Conservation (phyloP, 192 early-diverging fungal species). For the Umbelopsis sp. region DNA sequence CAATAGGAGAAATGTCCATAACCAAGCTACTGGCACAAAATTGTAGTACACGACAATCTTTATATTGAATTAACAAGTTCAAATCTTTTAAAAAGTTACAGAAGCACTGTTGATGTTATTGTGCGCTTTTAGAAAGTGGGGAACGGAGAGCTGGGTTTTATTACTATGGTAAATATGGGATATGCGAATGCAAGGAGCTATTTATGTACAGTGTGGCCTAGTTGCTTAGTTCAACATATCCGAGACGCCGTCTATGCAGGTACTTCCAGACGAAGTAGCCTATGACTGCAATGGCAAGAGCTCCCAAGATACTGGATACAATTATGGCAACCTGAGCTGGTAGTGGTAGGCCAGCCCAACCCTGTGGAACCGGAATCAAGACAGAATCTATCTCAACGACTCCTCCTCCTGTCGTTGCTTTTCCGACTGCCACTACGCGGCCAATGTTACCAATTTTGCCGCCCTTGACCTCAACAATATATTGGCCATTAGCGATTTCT, state of each 20-base stretch:
- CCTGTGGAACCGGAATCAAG: slow-evolving; percentile 23
- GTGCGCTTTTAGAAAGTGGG: too few relatives aligned
- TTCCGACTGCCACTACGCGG: slow-evolving; percentile 25
- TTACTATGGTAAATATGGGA: too few relatives aligned
- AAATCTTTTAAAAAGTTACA: too few relatives aligned
- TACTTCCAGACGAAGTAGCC: slow-evolving; percentile 12
- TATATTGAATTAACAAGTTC: too few relatives aligned
- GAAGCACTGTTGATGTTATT: too few relatives aligned
- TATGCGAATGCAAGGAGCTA: too few relatives aligned
- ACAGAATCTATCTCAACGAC: slow-evolving; percentile 32
- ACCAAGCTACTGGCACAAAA: too few relatives aligned
- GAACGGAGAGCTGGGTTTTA: too few relatives aligned
- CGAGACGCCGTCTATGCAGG: slow-evolving; percentile 15
- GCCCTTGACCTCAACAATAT: slow-evolving; percentile 24
- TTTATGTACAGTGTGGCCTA: not conserved
- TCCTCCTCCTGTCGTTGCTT: slow-evolving; percentile 27
- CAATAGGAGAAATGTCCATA: too few relatives aligned
- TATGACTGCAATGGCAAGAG: not conserved
- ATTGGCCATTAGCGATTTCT: slow-evolving; percentile 18
- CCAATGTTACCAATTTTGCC: slow-evolving; percentile 15
- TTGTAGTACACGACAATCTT: too few relatives aligned
- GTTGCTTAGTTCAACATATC: slow-evolving; percentile 17
- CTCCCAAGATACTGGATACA: not conserved
- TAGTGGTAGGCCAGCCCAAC: slow-evolving; percentile 10
- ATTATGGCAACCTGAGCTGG: not conserved